phyloP scores from a whole-genome alignment of 371 early-diverging fungal species.

The Apophysomyces trapeziformis region DNA sequence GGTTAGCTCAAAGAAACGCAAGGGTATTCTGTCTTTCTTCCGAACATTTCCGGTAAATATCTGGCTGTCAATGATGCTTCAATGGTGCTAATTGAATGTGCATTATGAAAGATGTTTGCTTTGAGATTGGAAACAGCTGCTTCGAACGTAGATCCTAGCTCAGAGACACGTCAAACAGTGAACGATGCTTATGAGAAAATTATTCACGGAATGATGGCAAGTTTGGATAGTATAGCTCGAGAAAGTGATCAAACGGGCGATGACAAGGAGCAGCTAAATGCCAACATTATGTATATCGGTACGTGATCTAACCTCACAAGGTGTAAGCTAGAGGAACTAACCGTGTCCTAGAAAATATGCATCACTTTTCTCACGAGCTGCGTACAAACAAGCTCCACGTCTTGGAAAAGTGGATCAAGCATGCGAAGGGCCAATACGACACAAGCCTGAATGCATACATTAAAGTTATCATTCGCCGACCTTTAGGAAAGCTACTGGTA shows the following conservation, averaged over 20 bases:
- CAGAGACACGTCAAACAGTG: conserved; percentile 75
- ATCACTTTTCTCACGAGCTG: conserved; percentile 82
- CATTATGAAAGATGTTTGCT: conserved; percentile 64
- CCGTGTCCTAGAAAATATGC: conserved; percentile 83
- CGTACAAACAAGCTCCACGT: conserved; percentile 69
- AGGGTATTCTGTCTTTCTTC: conserved; percentile 86
- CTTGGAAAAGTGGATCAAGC: conserved; percentile 80
- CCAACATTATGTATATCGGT: conserved; percentile 85
- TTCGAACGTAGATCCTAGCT: conserved; percentile 52
- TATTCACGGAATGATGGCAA: conserved; percentile 86
- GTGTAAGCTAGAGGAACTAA: not conserved
- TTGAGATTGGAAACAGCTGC: conserved; percentile 71
- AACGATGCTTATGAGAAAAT: conserved; percentile 83
- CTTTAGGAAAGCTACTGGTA: conserved; percentile 85
- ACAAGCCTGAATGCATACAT: conserved; percentile 81
- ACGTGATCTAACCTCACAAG: conserved; percentile 15
- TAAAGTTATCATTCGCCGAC: conserved; percentile 84
- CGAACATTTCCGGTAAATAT: conserved; percentile 81
- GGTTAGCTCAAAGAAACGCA: conserved; percentile 83
- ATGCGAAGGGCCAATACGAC: conserved; percentile 86
- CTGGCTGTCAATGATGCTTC: not conserved
- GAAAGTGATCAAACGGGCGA: conserved; percentile 77
- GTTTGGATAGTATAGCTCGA: conserved; percentile 84
- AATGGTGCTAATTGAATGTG: not conserved
- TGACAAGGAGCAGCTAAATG: conserved; percentile 92